Conservation (phyloP, 2,329 filamentous ascomycete species). For the Exophiala oligosperma region DNA sequence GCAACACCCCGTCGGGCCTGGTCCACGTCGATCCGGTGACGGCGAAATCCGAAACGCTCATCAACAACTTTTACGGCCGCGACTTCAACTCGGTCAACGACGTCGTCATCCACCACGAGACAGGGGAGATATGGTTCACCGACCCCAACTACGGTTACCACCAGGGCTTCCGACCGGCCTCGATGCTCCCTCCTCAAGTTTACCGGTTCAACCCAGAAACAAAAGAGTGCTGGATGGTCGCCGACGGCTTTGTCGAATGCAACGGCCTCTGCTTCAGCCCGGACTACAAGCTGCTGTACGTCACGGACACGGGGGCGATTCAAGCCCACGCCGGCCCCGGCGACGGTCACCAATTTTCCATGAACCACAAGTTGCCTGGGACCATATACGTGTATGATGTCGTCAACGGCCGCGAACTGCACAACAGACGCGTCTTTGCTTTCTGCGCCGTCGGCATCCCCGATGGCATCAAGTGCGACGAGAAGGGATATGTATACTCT, state of each 20-base stretch:
- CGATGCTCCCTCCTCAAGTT: constrained; percentile 37
- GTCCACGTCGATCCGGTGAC: neutral
- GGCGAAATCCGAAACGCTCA: neutral
- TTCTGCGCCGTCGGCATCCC: constrained; percentile 49
- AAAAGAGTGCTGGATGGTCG: constrained; percentile 36
- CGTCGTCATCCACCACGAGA: constrained; percentile 35
- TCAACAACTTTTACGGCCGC: constrained; percentile 8
- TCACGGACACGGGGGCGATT: constrained; percentile 40
- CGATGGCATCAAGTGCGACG: constrained; percentile 50
- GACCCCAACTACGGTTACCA: constrained; percentile 40
- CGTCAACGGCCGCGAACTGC: constrained; percentile 43
- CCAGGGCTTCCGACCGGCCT: constrained; percentile 36
- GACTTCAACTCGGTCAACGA: constrained; percentile 42
- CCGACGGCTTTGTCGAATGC: constrained; percentile 40
- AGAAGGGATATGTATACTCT: constrained; percentile 55
- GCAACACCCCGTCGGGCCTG: neutral
- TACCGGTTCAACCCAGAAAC: constrained; percentile 39
- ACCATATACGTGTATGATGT: constrained; percentile 41
- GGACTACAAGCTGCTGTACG: constrained; percentile 39
- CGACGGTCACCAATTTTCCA: constrained; percentile 6
- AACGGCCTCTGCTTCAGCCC: constrained; percentile 46
- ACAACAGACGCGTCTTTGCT: constrained; percentile 55
- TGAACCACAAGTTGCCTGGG: neutral
- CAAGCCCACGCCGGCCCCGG: constrained; percentile 9
- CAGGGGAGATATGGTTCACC: constrained; percentile 42